Evolutionary conservation across 345 rosid species (phyloP).

Genomic region (Erodium maritimum): DNA sequence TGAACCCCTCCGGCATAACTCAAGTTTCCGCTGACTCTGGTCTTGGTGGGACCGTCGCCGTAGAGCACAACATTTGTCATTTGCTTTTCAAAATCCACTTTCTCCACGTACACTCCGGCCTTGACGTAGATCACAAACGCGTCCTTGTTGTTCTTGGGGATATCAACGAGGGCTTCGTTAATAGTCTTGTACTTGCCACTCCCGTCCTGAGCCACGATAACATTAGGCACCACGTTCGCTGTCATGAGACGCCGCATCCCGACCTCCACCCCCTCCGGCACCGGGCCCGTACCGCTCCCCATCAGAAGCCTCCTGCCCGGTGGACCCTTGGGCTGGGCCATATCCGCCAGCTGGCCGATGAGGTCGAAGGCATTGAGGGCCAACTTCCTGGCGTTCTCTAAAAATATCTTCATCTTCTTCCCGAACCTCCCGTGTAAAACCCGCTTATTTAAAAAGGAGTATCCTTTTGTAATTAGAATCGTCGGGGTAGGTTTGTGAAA

Average conservation of each 20-base stretch:
- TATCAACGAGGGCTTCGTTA: conserved; percentile 8
- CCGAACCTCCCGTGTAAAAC: background rate
- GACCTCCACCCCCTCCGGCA: background rate
- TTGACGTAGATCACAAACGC: conserved; percentile 15
- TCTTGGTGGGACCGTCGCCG: conserved; percentile 66
- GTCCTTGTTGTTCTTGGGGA: conserved; percentile 7
- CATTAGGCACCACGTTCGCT: conserved; percentile 21
- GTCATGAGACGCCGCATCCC: background rate
- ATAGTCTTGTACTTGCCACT: conserved; percentile 13
- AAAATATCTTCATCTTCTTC: background rate
- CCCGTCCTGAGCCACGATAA: conserved; percentile 15
- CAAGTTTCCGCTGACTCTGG: conserved; percentile 43
- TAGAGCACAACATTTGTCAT: conserved; percentile 26
- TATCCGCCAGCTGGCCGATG: background rate
- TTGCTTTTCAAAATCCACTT: conserved; percentile 8
- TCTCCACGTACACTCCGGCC: conserved; percentile 12
- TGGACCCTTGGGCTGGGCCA: background rate
- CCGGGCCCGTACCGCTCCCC: conserved; percentile 27
- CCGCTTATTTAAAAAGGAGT: no score
- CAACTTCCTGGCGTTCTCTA: background rate
- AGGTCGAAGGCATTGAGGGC: background rate
- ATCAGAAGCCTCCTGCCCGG: conserved; percentile 26
- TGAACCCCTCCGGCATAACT: conserved; percentile 33
- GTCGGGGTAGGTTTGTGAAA: no score
- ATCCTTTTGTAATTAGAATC: no score